These are phyloP conservation scores for Zygosaccharomyces kombuchaensis DNA, from an alignment of 805 yeast genomes.

Conservation along the genomic window DNA sequence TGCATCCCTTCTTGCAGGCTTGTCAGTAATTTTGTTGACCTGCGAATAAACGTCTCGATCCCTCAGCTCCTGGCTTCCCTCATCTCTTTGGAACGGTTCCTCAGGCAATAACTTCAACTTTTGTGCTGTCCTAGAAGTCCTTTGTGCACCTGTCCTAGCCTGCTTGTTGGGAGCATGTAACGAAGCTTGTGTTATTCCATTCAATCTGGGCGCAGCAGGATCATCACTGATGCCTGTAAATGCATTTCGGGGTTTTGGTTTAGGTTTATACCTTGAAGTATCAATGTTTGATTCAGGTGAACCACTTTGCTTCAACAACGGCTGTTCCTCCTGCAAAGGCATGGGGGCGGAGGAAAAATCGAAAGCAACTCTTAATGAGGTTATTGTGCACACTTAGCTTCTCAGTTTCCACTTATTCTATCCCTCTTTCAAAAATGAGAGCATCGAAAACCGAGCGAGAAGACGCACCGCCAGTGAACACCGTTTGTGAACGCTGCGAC, in stretches of 20 bases:
- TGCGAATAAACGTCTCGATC: slow-evolving; percentile 71
- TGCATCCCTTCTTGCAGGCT: slow-evolving; percentile 89
- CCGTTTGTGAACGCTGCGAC: neutral
- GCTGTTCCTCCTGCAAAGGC: slow-evolving; percentile 4
- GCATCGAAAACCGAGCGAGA: slow-evolving; percentile 1
- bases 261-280: slow-evolving; percentile 3
- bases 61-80: slow-evolving; percentile 12
- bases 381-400: neutral
- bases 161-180: slow-evolving; percentile 11
- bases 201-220: neutral
- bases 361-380: neutral
- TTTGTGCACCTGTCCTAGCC: slow-evolving; percentile 50
- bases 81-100: slow-evolving; percentile 38
- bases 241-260: slow-evolving; percentile 1
- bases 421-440: slow-evolving; percentile 6
- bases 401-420: neutral
- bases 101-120: slow-evolving; percentile 69
- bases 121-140: slow-evolving; percentile 70
- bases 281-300: neutral
- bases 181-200: neutral
- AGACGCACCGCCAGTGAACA: neutral
- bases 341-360: neutral
- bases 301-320: neutral
- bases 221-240: neutral
- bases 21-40: slow-evolving; percentile 75